These are phyloP conservation scores for Fusarium multiceps DNA, from an alignment of 2,329 filamentous ascomycete species.

Conservation along the genomic window DNA sequence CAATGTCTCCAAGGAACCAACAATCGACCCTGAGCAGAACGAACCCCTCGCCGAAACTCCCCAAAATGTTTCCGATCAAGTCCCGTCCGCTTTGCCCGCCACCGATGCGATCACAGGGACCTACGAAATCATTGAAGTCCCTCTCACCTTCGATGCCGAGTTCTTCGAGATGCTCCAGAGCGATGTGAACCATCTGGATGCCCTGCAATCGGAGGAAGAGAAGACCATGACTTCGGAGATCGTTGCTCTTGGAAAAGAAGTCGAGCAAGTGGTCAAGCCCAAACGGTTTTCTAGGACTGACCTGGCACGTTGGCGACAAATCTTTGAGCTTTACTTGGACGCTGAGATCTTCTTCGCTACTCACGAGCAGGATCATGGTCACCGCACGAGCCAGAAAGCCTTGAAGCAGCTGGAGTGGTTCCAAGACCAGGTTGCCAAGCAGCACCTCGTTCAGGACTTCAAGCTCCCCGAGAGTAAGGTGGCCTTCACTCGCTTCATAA, in stretches of 20 bases:
- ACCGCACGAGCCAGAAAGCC: slow-evolving; percentile 73
- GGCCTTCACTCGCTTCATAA: slow-evolving; percentile 76
- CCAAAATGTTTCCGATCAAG: not conserved
- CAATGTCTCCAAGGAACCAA: not conserved
- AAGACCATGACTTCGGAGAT: slow-evolving; percentile 72
- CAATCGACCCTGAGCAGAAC: not conserved
- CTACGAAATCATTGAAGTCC: slow-evolving; percentile 71
- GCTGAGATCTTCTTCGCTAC: slow-evolving; percentile 86
- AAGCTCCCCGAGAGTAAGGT: slow-evolving; percentile 72
- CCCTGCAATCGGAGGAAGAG: slow-evolving; percentile 74
- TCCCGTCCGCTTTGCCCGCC: not conserved
- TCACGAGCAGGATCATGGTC: slow-evolving; percentile 75
- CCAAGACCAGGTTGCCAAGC: slow-evolving; percentile 71
- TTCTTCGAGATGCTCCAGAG: slow-evolving; percentile 82
- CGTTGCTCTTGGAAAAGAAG: slow-evolving; percentile 69
- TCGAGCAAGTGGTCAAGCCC: slow-evolving; percentile 73
- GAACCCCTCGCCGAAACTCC: not conserved
- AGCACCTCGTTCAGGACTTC: slow-evolving; percentile 69
- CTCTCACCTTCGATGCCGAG: slow-evolving; percentile 79
- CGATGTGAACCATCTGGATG: slow-evolving; percentile 76
- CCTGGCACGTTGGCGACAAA: slow-evolving; percentile 79
- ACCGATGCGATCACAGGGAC: slow-evolving; percentile 13
- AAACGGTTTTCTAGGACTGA: slow-evolving; percentile 72
- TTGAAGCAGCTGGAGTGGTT: slow-evolving; percentile 77
- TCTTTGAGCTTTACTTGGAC: slow-evolving; percentile 85